Evolutionary conservation across 2,329 filamentous ascomycete genomes (phyloP).

Genomic region (Ophiostoma ips): DNA sequence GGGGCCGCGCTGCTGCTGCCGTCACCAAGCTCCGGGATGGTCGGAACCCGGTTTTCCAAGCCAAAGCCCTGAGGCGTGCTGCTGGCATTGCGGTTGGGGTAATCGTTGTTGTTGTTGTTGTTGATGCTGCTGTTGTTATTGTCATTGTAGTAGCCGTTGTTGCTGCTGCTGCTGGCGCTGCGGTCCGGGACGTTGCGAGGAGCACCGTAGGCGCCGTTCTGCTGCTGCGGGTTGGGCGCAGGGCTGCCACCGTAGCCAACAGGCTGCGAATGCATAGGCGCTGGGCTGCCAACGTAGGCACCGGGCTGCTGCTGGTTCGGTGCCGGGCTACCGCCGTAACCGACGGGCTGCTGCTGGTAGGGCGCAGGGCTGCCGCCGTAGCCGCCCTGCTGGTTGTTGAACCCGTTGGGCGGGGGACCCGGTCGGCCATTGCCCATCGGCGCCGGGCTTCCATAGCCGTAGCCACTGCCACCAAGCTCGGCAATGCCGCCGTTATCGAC

Average conservation of each 20-base stretch:
- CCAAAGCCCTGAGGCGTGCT: slow-evolving; percentile 2
- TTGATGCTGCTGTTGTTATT: not conserved
- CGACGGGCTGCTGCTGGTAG: slow-evolving; percentile 1
- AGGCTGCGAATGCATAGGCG: too few species aligned
- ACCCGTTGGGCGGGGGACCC: slow-evolving; percentile 9
- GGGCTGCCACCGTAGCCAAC: slow-evolving; percentile 11
- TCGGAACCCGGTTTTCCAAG: slow-evolving; percentile 3
- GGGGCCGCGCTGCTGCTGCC: not conserved
- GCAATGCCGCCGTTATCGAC: slow-evolving; percentile 21
- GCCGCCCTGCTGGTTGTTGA: slow-evolving; percentile 12
- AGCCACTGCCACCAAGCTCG: slow-evolving; percentile 8
- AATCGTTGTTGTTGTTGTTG: not conserved
- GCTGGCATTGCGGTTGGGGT: slow-evolving; percentile 5
- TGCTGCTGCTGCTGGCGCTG: too few species aligned
- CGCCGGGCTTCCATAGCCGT: slow-evolving; percentile 19
- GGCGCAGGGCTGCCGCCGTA: slow-evolving; percentile 11
- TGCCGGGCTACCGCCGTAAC: too few species aligned
- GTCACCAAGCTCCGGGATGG: not conserved
- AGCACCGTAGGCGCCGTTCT: slow-evolving; percentile 6
- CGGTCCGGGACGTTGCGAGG: not conserved
- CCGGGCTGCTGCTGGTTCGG: too few species aligned
- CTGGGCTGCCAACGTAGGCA: too few species aligned
- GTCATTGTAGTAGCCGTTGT: slow-evolving; percentile 8
- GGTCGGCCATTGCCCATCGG: slow-evolving; percentile 18
- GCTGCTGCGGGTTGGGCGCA: slow-evolving; percentile 2